A percentile compares a stretch with the other conserved stretches of the same genome.
Conservation (phyloP, 2,329 filamentous ascomycete species). For the Clonostachys sp. region DNA sequence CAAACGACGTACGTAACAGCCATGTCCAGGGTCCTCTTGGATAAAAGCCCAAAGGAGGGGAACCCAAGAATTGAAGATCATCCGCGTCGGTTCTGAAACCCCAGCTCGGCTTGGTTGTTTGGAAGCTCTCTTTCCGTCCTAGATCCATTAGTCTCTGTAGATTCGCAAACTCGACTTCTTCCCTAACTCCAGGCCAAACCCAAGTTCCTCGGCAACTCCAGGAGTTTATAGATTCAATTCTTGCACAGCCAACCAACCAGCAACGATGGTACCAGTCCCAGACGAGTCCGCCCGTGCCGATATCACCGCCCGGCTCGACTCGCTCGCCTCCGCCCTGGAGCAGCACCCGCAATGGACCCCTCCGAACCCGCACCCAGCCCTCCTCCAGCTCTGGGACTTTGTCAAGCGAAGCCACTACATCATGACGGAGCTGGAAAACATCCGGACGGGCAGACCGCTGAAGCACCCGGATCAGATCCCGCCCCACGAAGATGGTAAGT, state of each 20-base stretch:
- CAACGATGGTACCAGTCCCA: constrained; percentile 11
- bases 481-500: constrained; percentile 14
- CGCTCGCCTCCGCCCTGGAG: constrained; percentile 20
- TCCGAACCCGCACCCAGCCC: constrained; percentile 18
- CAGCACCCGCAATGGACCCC: constrained; percentile 18
- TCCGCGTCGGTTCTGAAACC: too few species aligned
- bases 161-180: too few species aligned
- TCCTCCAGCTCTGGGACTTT: constrained; percentile 35
- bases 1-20: too few species aligned
- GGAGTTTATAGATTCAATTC: too few species aligned
- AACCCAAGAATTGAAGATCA: too few species aligned
- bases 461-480: constrained; percentile 27
- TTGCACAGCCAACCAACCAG: not conserved
- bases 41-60: too few species aligned
- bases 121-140: too few species aligned
- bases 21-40: too few species aligned
- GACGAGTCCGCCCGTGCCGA: constrained; percentile 12
- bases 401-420: constrained; percentile 32
- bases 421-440: constrained; percentile 32
- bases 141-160: too few species aligned
- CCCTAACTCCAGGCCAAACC: not conserved
- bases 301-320: constrained; percentile 15
- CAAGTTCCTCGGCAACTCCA: not conserved
- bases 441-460: constrained; percentile 21
- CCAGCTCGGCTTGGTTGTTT: too few species aligned